Base-by-base conservation (phyloP, 768 basidiomycete species). In the Rhodocollybia butyracea region DNA sequence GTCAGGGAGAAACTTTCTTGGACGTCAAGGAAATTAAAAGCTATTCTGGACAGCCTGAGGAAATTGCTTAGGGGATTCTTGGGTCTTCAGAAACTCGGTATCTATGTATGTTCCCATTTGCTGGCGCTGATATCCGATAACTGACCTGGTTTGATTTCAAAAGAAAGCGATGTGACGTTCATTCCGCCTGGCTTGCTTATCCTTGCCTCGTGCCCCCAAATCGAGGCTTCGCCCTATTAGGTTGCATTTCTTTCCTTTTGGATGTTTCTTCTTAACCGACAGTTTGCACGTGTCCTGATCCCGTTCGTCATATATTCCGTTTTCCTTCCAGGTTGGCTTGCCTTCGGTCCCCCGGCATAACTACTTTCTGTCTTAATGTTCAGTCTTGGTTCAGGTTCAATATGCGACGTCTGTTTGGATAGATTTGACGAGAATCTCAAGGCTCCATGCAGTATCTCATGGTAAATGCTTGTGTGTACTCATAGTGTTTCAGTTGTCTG, bases 341-440 rank as follows among this genome's bases (percentile, higher is more conserved):
- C 60, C 60, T 63, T 60, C 62, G 65, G n/a, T n/a, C n/a, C n/a
- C n/a, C 55, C 59, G 63, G 63, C 55, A 56, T 51, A 52, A 43
- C 61, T 62, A 55, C 62, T 60, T 57, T 60, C 63, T 68, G 66
- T 61, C 68, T 68, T 69, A 71, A 89, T 90, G 89, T 79, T 90
- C 63, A 80, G 78, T 67, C 66, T 88, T 66, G 80, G 81, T 62
- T 65, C 80, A 57, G 78, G 78, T 63, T 89, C 88, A 63, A 73
- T 75, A 46, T 91, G 88, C 77, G 88, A 90, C 71, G 79, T 90
- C 63, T 91, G 89, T 71, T 76, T 85, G 61, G 88, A 90, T 61
- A 68, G 71, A 30, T 89, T 85, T 65, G 75, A 74, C 47, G 66
- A 66, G 51, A 80, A 79, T 47, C 60, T 60, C 43, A 84, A 81